Evolutionary conservation across 108 stramenopile genomes (phyloP), one percentile per base, ranked within the genome.

Genomic region (Skeletonema potamos): DNA sequence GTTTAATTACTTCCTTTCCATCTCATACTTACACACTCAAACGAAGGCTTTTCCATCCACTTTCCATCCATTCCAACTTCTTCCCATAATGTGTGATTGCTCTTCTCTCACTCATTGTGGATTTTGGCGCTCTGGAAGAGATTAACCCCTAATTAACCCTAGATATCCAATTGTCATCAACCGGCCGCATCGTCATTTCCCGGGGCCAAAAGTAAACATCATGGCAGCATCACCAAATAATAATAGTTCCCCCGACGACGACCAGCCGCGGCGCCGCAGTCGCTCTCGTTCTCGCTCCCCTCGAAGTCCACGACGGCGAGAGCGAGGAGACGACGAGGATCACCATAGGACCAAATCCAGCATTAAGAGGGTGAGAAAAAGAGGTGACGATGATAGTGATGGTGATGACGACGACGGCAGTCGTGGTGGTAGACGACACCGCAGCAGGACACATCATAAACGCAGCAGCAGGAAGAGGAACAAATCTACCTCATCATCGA

Each of bases 401-500:
- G 65, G 54, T 8, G 54, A 13, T 22, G 34, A 24, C 37, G 59
- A 58, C 34, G 68, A 51, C 2, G 26, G 62, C n/a, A 41, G 39
- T 4, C 39, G 15, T 41, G 24, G 20, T n/a, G 30, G n/a, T n/a
- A n/a, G n/a, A n/a, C n/a, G 74, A 51, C 22, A 73, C 41, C 15
- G 61, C 22, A 57, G 56, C 0, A 73, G 74, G 37, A 65, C 73
- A 48, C 58, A 71, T 6, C 58, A 71, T 6, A 72, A 37, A 13
- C 66, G 80, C 7, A 61, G 68, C 13, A 27, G 64, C n/a, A 43
- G 54, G n/a, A 68, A 67, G 58, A 68, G 48, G 58, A 54, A 46
- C 24, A 24, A 62, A 41, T 41, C n/a, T 22, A 44, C 64, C 12
- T 60, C 60, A 0, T 69, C 72, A 44, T 46, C 77, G 54, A 33